Evolutionary conservation across 2,329 filamentous ascomycete species (phyloP).

Genomic region (Sordariomycetes sp.): DNA sequence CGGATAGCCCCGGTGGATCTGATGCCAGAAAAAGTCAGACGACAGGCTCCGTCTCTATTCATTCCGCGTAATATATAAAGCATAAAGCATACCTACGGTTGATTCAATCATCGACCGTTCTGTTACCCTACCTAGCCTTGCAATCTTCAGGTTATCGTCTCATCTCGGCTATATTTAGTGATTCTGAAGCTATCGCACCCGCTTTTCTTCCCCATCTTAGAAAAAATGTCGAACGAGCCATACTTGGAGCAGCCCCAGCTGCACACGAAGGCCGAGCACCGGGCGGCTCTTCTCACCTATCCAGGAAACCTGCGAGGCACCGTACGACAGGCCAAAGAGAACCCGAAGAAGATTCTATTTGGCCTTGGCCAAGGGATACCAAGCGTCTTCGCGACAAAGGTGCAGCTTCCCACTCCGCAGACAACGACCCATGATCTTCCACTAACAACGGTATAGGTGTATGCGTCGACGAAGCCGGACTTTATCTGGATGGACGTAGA

Average conservation of each 20-base stretch:
- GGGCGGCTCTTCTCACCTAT: constrained; percentile 8
- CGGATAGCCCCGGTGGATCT: too few relatives aligned
- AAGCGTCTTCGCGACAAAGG: constrained; percentile 9
- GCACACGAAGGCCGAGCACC: constrained; percentile 7
- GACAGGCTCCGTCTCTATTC: too few relatives aligned
- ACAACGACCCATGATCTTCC: background rate
- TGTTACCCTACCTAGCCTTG: too few relatives aligned
- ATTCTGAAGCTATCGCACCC: too few relatives aligned
- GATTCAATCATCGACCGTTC: too few relatives aligned
- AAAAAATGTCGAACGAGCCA: constrained; percentile 4
- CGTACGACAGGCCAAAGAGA: constrained; percentile 6
- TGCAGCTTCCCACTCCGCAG: background rate
- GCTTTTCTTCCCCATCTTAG: too few relatives aligned
- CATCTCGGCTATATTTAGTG: too few relatives aligned
- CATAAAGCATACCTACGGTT: too few relatives aligned
- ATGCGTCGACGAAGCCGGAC: constrained; percentile 8
- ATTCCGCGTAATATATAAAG: too few relatives aligned
- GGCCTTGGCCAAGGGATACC: constrained; percentile 9
- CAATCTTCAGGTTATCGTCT: too few relatives aligned
- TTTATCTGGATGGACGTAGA: constrained; percentile 11
- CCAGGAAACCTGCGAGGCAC: constrained; percentile 8
- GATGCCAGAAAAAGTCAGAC: too few relatives aligned
- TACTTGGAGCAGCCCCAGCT: constrained; percentile 8
- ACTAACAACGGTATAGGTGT: constrained; percentile 2
- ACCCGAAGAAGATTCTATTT: constrained; percentile 8